Conservation (phyloP, 345 rosid genomes). For the Populus deltoides region DNA sequence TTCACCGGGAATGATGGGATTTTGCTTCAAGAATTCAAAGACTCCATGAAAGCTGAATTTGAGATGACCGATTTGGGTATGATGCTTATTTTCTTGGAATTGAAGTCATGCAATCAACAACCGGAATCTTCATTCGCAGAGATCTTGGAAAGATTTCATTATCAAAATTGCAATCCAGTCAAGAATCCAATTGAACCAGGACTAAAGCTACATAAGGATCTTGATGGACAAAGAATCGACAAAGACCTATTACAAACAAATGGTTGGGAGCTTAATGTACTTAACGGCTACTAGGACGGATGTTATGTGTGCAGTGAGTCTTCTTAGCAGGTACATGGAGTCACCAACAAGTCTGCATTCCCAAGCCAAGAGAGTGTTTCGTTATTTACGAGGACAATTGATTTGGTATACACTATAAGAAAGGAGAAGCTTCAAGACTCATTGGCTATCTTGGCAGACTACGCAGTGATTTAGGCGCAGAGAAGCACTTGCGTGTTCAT, state of each 20-base stretch:
- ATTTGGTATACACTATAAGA: no score
- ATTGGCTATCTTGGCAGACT: no score
- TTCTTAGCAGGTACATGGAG: neutral
- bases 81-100: no score
- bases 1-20: neutral
- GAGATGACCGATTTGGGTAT: no score
- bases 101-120: neutral
- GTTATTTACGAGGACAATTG: no score
- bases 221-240: neutral
- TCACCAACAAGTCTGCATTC: neutral
- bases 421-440: no score
- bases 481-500: neutral
- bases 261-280: neutral
- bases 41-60: no score
- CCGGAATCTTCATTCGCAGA: neutral
- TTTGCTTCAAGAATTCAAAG: neutral
- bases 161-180: neutral
- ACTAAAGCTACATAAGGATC: neutral
- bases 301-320: no score
- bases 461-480: no score
- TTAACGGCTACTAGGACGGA: no score
- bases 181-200: neutral
- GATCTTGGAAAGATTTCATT: neutral
- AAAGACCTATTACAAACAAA: neutral
- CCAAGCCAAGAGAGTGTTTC: no score